Evolutionary conservation across 495 filamentous ascomycete genomes (phyloP), one percentile per base, ranked within the genome.

Genomic region (Penicillium pancosmium): DNA sequence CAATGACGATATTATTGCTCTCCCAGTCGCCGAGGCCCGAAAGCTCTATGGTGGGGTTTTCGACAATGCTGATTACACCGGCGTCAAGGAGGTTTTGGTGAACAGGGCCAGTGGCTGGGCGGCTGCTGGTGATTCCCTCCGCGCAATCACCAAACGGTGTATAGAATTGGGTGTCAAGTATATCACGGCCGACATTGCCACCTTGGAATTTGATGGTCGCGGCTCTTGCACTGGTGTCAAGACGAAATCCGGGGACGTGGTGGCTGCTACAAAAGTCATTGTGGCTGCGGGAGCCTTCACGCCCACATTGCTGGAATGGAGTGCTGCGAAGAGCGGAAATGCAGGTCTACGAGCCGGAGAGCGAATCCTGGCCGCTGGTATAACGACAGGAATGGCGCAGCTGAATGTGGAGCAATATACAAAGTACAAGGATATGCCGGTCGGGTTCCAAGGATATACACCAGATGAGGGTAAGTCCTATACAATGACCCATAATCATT

Each of bases 51-150:
- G 70, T 5, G 82, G 84, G 0, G 25, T 86, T 9, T 85, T 85
- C 55, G 75, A 75, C 0, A 70, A 79, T 43, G 78, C 82, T 0
- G 77, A 87, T 59, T 86, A 84, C 44, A 73, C 65, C 0, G 82
- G 76, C 5, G 75, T 83, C 1, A 75, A 79, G 54, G 75, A 82
- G 40, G 67, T 78, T 8, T 66, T 79, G 2, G 59, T 83, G 9
- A 88, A 88, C 59, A 68, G 70, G 23, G 76, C 67, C 11, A 82
- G 82, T 71, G 86, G 86, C 0, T 88, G 84, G 82, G 85, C 81
- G 0, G 84, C 82, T n/a, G 86, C 85, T 2, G 82, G 78, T 38
- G 75, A 81, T 46, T 76, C 80, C 13, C 66, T 88, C 41, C 60
- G 68, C 18, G 71, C 69, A 1, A 72, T 79, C 0, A 82, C 80